Conservation (phyloP, 1,284 basidiomycete genomes). For the Phenoliferia sp. region DNA sequence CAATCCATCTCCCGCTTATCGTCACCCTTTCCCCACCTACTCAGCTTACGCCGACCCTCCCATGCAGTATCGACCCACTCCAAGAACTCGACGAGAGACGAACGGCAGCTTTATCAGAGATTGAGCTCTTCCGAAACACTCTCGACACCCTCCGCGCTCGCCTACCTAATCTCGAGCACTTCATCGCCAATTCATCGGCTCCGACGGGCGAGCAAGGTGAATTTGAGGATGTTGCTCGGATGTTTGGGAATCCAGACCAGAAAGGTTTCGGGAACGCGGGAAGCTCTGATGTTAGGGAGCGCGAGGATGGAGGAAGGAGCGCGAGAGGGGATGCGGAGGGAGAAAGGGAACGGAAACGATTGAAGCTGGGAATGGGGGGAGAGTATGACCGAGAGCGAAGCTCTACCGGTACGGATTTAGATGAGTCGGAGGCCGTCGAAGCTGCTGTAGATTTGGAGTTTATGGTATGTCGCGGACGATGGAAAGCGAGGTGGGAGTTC, state of each 20-base stretch:
- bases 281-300: not conserved
- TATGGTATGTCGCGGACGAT: not conserved
- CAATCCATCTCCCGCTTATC: not conserved
- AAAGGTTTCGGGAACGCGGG: not conserved
- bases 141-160: constrained; percentile 27
- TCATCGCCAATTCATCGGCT: constrained; percentile 17
- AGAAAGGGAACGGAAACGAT: constrained; percentile 9
- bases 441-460: constrained; percentile 28
- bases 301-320: not conserved
- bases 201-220: constrained; percentile 9
- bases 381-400: constrained; percentile 1
- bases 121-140: constrained; percentile 22
- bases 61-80: constrained; percentile 12
- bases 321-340: not conserved
- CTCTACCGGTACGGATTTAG: not conserved
- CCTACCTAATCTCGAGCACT: constrained; percentile 25
- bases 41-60: not conserved
- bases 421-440: constrained; percentile 13
- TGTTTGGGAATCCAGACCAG: constrained; percentile 20
- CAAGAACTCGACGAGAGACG: constrained; percentile 17
- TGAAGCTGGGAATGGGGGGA: constrained; percentile 13
- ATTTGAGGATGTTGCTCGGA: constrained; percentile 12
- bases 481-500: not conserved
- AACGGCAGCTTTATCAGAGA: constrained; percentile 19
- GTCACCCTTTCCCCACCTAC: too few relatives aligned